Evolutionary conservation across 306 rosid species (phyloP).

Genomic region (Luffa aegyptiaca): DNA sequence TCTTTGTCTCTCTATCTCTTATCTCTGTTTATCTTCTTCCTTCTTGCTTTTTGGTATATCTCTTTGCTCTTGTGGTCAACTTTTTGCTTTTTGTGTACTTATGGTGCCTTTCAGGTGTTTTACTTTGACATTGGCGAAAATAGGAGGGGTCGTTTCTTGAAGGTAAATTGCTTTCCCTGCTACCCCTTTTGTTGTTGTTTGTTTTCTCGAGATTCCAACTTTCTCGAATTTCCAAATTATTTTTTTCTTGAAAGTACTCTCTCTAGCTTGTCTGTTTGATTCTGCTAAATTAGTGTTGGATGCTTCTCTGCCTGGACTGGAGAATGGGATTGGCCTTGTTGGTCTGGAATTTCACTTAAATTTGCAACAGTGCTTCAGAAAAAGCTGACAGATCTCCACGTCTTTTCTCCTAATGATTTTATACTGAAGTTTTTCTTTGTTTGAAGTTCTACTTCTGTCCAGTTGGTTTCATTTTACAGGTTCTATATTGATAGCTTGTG

Average conservation of each 20-base stretch:
- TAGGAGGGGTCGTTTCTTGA: conserved; percentile 96
- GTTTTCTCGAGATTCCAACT: background rate
- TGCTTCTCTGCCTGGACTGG: background rate
- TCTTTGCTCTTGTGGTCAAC: background rate
- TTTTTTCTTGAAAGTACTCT: background rate
- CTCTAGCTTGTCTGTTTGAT: background rate
- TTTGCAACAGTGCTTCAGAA: background rate
- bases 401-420: background rate
- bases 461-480: background rate
- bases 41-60: background rate
- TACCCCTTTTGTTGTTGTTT: background rate
- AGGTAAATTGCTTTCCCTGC: conserved; percentile 35
- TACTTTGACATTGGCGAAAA: conserved; percentile 99
- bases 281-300: background rate
- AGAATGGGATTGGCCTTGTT: background rate
- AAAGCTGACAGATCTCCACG: background rate
- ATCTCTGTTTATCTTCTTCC: background rate
- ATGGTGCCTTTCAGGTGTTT: conserved; percentile 44
- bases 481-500: background rate
- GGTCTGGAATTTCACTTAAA: background rate
- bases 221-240: background rate
- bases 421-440: background rate
- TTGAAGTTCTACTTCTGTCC: background rate
- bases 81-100: background rate
- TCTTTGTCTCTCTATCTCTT: background rate